phyloP scores from a whole-genome alignment of 257 asterid species.

The Solanum chmielewskii region DNA sequence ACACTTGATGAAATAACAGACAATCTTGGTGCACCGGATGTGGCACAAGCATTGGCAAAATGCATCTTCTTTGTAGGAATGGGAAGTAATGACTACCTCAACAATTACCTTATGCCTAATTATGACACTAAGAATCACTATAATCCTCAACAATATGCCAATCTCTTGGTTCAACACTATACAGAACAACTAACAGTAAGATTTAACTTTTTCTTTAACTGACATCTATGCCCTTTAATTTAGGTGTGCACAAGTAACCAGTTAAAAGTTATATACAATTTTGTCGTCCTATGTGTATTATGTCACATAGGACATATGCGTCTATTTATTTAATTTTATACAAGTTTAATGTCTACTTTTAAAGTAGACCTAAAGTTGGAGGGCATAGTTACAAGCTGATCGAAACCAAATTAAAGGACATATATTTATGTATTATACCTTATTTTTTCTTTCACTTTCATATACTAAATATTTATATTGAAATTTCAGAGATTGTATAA shows the following conservation, averaged over 20 bases:
- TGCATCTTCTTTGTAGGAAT: conserved; percentile 83
- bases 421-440: background rate
- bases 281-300: background rate
- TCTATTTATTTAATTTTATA: too few species aligned
- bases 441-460: background rate
- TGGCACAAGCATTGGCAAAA: conserved; percentile 33
- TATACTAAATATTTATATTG: background rate
- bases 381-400: too few species aligned
- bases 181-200: conserved; percentile 64
- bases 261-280: too few species aligned
- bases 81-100: conserved; percentile 97
- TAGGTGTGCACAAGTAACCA: background rate
- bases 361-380: too few species aligned
- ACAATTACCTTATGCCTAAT: conserved; percentile 84
- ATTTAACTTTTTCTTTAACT: background rate
- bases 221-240: background rate
- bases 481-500: conserved; percentile 57
- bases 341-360: background rate
- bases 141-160: conserved; percentile 65
- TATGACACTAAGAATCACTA: conserved; percentile 50
- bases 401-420: background rate
- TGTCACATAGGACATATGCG: background rate
- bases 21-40: conserved; percentile 43
- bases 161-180: conserved; percentile 54
- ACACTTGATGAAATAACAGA: conserved; percentile 53